Evolutionary conservation across 768 basidiomycete species (phyloP).

Genomic region (Leccinum uliginosum): DNA sequence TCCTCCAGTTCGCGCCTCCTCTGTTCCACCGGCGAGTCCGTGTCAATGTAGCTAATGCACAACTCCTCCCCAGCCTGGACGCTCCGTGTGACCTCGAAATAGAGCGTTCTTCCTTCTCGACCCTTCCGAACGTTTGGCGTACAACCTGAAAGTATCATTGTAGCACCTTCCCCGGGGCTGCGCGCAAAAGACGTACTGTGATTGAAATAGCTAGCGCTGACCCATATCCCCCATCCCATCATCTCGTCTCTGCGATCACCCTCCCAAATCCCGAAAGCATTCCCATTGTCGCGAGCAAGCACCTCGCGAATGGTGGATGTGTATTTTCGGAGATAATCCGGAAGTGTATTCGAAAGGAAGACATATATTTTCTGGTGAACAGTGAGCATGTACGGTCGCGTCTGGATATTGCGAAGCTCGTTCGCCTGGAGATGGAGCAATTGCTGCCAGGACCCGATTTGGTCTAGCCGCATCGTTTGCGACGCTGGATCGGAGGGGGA

Average conservation of each 20-base stretch:
- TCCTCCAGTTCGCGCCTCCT: conserved; percentile 39
- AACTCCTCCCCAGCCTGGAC: conserved; percentile 50
- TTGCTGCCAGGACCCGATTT: conserved; percentile 38
- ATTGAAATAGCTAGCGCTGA: conserved; percentile 63
- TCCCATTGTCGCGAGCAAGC: conserved; percentile 57
- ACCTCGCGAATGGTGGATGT: conserved; percentile 48
- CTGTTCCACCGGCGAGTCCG: conserved; percentile 27
- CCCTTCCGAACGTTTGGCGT: conserved; percentile 48
- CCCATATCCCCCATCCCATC: conserved; percentile 63
- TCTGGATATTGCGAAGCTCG: conserved; percentile 44
- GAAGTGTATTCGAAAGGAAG: conserved; percentile 42
- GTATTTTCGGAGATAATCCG: conserved; percentile 29
- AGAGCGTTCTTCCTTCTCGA: conserved; percentile 40
- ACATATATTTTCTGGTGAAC: conserved; percentile 52
- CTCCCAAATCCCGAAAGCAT: conserved; percentile 69
- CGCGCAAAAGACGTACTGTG: conserved; percentile 42
- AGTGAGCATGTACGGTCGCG: conserved; percentile 47
- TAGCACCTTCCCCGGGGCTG: background rate
- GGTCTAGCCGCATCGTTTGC: background rate
- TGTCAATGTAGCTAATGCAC: conserved; percentile 54
- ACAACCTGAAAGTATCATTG: conserved; percentile 38
- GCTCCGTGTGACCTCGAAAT: conserved; percentile 43
- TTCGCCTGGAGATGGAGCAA: conserved; percentile 55
- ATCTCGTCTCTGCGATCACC: conserved; percentile 46
- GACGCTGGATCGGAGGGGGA: conserved; percentile 8